These are phyloP conservation scores for Gloeostereum incarnatum DNA, from an alignment of 768 basidiomycete species.

Conservation along the genomic window DNA sequence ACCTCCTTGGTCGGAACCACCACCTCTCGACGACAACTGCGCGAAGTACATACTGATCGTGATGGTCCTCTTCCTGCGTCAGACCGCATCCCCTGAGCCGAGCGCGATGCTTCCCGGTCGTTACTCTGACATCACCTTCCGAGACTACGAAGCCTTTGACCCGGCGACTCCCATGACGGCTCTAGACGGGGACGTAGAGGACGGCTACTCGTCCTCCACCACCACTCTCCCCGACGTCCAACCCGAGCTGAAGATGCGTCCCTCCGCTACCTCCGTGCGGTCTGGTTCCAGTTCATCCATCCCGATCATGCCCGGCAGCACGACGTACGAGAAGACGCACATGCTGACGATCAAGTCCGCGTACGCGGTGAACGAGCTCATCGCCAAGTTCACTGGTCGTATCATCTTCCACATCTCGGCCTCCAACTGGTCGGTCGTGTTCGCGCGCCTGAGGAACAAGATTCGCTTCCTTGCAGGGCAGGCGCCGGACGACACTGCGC, in stretches of 20 bases:
- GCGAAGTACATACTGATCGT: slow-evolving; percentile 77
- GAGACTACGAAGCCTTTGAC: slow-evolving; percentile 62
- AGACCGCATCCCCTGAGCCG: slow-evolving; percentile 50
- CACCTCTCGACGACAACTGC: slow-evolving; percentile 72
- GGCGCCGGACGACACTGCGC: slow-evolving; percentile 11
- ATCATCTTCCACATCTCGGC: slow-evolving; percentile 84
- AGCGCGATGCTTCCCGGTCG: slow-evolving; percentile 51
- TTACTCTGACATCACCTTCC: slow-evolving; percentile 54
- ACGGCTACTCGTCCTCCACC: slow-evolving; percentile 9
- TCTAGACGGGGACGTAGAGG: slow-evolving; percentile 7
- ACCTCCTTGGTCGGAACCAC: slow-evolving; percentile 49
- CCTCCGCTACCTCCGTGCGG: slow-evolving; percentile 25
- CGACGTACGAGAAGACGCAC: slow-evolving; percentile 53
- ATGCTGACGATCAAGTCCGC: slow-evolving; percentile 48
- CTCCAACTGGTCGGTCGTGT: slow-evolving; percentile 79
- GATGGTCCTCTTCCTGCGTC: slow-evolving; percentile 74
- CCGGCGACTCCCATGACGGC: slow-evolving; percentile 14
- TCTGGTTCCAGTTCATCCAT: slow-evolving; percentile 11
- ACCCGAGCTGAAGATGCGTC: slow-evolving; percentile 24
- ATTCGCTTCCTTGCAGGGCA: slow-evolving; percentile 50
- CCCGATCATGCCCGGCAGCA: slow-evolving; percentile 25
- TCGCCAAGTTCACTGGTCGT: slow-evolving; percentile 65
- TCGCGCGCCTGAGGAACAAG: slow-evolving; percentile 57
- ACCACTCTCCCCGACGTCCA: slow-evolving; percentile 7
- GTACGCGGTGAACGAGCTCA: slow-evolving; percentile 46